Base-by-base conservation (phyloP, 805 yeast species). In the Candida ficus region DNA sequence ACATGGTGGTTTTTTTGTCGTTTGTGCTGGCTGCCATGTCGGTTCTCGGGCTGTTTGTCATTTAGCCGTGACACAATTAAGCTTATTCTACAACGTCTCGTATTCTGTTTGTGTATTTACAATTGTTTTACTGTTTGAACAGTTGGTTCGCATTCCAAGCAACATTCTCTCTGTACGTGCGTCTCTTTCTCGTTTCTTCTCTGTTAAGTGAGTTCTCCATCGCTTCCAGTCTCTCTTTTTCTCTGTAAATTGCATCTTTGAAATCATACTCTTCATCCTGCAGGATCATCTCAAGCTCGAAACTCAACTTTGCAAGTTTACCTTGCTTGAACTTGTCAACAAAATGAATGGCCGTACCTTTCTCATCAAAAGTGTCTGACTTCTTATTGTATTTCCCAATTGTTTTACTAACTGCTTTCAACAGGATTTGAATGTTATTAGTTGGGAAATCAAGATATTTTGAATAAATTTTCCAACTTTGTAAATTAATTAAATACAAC, bases 401-500 rank as follows among this genome's bases (percentile, higher is more conserved):
- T 37, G 61, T 63, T 58, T 58, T 63, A 11, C 79, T 77, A 8
- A 81, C 66, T 13, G 69, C 62, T 34, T 57, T 56, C 26, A 87
- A 58, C 17, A 88, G 64, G 42, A 69, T 75, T 41, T 75, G 70
- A 3, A 88, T 67, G 47, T 80, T 75, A 57, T 89, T 89, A 0
- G 95, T 86, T 1, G 95, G 95, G 25, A 66, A 63, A 9, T 63
- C 49, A 48, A 76, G 58, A 51, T 68, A 80, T 37, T 70, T 67
- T 1, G 46, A 38, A 44, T 62, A 60, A 7, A 50, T 30, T 18
- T 28, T 43, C 45, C 58, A 51, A 17, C 49, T 76, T 46, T 76
- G 83, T 14, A 80, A 57, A 55, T 93, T 91, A 62, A 90, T 63
- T 18, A 83, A 63, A 53, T 70, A 93, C 22, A 91, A 66, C 27